Conservation (phyloP, 1,284 basidiomycete genomes). For the Chondrostereum purpureum region DNA sequence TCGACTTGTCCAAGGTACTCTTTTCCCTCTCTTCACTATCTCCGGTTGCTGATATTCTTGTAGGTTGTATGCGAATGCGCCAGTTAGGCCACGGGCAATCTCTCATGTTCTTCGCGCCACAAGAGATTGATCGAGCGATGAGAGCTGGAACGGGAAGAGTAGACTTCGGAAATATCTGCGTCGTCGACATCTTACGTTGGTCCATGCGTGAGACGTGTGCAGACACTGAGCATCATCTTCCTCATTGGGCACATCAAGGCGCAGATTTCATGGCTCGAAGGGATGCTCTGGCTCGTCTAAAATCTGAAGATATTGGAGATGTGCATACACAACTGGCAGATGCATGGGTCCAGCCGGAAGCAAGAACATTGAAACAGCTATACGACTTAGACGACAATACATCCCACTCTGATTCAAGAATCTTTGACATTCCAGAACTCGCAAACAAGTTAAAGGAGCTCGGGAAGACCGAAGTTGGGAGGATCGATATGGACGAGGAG, state of each 20-base stretch:
- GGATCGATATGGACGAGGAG: constrained; percentile 33
- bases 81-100: constrained; percentile 27
- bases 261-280: constrained; percentile 30
- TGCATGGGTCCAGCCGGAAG: constrained; percentile 34
- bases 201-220: constrained; percentile 37
- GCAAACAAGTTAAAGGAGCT: constrained; percentile 22
- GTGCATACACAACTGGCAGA: constrained; percentile 14
- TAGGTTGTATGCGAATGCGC: constrained; percentile 42
- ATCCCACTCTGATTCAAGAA: background rate
- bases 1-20: constrained; percentile 42
- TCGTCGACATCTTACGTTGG: constrained; percentile 38
- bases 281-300: constrained; percentile 23
- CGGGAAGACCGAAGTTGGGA: constrained; percentile 16
- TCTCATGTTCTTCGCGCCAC: constrained; percentile 26
- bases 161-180: constrained; percentile 13
- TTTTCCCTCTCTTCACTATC: background rate
- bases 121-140: constrained; percentile 24
- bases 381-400: constrained; percentile 18
- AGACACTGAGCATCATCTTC: constrained; percentile 31
- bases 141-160: constrained; percentile 3
- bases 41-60: background rate
- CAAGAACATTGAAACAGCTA: constrained; percentile 30
- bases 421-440: constrained; percentile 18
- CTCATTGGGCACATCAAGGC: constrained; percentile 45
- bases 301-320: background rate